Conservation (phyloP, 163 green algal genomes). For the Scenedesmus sp. region DNA sequence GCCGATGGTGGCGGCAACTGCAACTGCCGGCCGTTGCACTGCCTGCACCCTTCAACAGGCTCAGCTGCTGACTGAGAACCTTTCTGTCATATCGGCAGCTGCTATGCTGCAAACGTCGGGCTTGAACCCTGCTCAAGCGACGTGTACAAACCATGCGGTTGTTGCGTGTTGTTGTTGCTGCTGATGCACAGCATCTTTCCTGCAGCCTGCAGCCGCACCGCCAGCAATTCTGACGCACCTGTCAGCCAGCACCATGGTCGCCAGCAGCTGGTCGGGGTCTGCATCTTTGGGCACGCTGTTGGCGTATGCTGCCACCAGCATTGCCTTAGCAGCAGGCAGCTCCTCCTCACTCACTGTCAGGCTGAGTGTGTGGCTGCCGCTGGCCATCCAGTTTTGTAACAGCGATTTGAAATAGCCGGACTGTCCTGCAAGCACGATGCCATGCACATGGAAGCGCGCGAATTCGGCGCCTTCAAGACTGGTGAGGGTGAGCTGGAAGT, state of each 20-base stretch:
- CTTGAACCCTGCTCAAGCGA: no score
- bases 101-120: no score
- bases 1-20: not conserved
- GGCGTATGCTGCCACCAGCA: constrained; percentile 40
- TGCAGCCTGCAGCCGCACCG: not conserved
- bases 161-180: not conserved
- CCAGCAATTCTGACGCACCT: constrained; percentile 19
- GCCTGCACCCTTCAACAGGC: no score
- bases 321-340: constrained; percentile 13
- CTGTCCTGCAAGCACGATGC: constrained; percentile 53
- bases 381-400: constrained; percentile 48
- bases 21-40: not conserved
- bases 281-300: constrained; percentile 38
- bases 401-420: constrained; percentile 52
- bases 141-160: not conserved
- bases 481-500: constrained; percentile 34
- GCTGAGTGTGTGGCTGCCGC: not conserved
- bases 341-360: constrained; percentile 38
- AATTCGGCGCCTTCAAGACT: not conserved
- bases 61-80: no score
- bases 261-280: constrained; percentile 35
- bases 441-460: constrained; percentile 44
- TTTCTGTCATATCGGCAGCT: no score
- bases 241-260: constrained; percentile 48
- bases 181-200: not conserved